phyloP scores from a whole-genome alignment of 345 rosid genomes.

The Eutrema yunnanense region DNA sequence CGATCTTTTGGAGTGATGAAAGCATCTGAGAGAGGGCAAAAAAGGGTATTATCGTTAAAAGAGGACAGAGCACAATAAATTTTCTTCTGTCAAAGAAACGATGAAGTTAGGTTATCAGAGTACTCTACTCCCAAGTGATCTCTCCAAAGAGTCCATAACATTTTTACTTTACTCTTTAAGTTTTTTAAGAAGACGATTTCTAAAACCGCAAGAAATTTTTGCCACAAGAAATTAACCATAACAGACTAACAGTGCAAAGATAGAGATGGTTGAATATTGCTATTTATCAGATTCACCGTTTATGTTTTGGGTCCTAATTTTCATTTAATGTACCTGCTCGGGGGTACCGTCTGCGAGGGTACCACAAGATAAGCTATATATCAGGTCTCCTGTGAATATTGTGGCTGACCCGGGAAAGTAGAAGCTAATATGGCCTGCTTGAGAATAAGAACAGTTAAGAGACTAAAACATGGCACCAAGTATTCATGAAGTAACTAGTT shows the following conservation, averaged over 20 bases:
- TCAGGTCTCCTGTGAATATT: conserved; percentile 85
- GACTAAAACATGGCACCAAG: background rate
- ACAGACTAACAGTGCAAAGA: background rate
- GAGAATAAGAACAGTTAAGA: conserved; percentile 6
- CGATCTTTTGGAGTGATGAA: conserved; percentile 69
- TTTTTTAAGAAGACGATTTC: background rate
- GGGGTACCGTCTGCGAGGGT: conserved; percentile 90
- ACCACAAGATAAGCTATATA: conserved; percentile 97
- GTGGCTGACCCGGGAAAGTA: conserved; percentile 86
- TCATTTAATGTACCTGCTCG: conserved; percentile 49
- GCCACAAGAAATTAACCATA: background rate
- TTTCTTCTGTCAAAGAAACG: background rate
- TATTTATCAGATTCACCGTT: background rate
- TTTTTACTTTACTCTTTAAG: background rate
- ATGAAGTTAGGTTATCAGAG: background rate
- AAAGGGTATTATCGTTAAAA: background rate
- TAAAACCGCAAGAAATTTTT: background rate
- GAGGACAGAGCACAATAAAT: background rate
- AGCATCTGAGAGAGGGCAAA: conserved; percentile 54
- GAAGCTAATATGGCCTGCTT: conserved; percentile 91
- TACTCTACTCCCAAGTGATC: background rate
- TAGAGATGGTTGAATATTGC: background rate
- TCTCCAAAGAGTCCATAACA: background rate
- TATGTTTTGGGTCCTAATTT: background rate
- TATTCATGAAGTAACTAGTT: background rate